Base-by-base conservation (phyloP, 2,329 filamentous ascomycete genomes). In the Penicillium sp. region DNA sequence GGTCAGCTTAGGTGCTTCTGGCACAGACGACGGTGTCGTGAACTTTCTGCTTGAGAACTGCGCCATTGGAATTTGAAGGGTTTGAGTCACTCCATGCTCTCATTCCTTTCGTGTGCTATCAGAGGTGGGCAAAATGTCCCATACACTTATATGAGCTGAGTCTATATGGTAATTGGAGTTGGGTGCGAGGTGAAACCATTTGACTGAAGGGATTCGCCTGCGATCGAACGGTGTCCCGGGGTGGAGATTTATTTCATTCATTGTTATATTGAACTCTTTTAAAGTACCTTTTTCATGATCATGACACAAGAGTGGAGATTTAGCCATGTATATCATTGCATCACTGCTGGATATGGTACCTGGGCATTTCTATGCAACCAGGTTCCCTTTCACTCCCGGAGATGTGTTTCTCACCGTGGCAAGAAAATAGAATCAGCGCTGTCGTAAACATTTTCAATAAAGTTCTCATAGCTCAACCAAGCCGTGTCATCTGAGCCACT, bases 391-490 rank as follows among this genome's bases (percentile, higher is more conserved):
- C 31, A 13, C 31, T 21, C 2, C 12, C 29, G 7, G 4, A 8
- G 8, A 17, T 12, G 3, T 13, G 2, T 10, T 19, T n/a, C 8
- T 50, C 35, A 54, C 15, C 49, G 46, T n/a, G 50, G 37, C 19
- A 57, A 46, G 42, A 62, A 54, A 32, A 59, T 57, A 21, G 52
- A 53, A 34, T 62, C 57, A n/a, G 53, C 54, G 49, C 48, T 60
- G 24, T 58, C 57, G 43, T 62, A 60, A 28, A 61, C 49, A 45
- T 61, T 62, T 1, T 57, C 61, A 8, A 66, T 58, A 34, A 66
- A 64, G 22, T 49, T 61, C 34, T 61, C 57, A 42, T 65, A 65
- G 26, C 56, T 63, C 26, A 55, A 38, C 63, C 63, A 66, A 1
- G 62, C 58, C 24, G 51, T 52, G 43, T 61, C 53, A 41, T 57